Evolutionary conservation across 441 rosid species (phyloP).

Genomic region (Adansonia madagascariensis): DNA sequence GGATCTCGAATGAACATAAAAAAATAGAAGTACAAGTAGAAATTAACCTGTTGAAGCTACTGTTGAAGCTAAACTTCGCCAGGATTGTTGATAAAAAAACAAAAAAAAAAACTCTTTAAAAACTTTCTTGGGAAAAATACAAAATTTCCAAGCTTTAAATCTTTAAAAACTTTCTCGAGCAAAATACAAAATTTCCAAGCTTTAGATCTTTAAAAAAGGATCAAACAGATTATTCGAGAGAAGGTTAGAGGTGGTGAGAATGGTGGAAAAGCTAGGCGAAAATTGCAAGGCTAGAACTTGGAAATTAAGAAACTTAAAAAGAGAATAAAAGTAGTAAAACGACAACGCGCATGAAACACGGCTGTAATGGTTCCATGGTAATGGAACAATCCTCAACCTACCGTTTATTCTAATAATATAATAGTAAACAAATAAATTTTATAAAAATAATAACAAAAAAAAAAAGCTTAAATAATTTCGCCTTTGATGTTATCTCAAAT

Average conservation of each 20-base stretch:
- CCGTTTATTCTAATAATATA: no score
- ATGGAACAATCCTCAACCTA: no score
- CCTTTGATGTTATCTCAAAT: no score
- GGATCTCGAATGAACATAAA: background rate
- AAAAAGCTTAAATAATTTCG: no score
- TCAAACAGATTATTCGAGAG: background rate
- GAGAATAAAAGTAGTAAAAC: background rate
- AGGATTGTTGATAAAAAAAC: no score
- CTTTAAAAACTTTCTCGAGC: background rate
- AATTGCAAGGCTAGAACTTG: background rate
- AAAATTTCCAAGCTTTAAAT: background rate
- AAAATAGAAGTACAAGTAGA: background rate
- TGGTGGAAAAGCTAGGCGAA: no score
- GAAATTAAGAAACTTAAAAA: background rate
- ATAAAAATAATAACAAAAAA: no score
- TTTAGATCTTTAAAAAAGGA: background rate
- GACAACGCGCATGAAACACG: conserved; percentile 28
- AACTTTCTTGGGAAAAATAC: no score
- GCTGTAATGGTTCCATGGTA: background rate
- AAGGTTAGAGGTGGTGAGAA: background rate
- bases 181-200: background rate
- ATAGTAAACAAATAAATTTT: no score
- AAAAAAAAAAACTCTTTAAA: no score
- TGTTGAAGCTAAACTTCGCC: no score
- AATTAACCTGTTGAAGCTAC: conserved; percentile 22